Evolutionary conservation across 192 early-diverging fungal genomes (phyloP).

Genomic region (Backusella macrospora): DNA sequence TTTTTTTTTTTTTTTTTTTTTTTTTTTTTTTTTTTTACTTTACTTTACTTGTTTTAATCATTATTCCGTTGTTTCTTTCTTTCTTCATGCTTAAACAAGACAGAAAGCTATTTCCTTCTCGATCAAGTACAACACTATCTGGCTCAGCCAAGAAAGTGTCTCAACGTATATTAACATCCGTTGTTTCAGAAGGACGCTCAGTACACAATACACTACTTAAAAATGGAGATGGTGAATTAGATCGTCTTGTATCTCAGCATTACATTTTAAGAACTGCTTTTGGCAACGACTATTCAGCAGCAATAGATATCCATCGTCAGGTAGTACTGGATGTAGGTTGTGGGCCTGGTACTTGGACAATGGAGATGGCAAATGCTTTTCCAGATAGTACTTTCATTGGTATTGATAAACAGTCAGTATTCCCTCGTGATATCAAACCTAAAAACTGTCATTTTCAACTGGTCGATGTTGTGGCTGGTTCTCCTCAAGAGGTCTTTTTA

Average conservation of each 20-base stretch:
- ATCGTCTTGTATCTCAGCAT: slow-evolving; percentile 16
- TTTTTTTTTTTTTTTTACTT: no score
- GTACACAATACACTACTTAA: neutral
- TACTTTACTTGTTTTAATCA: no score
- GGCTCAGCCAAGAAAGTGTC: slow-evolving; percentile 2
- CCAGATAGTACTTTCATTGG: slow-evolving; percentile 50
- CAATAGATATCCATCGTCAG: slow-evolving; percentile 8
- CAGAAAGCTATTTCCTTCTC: neutral
- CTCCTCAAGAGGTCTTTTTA: neutral
- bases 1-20: no score
- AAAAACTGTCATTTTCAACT: slow-evolving; percentile 23
- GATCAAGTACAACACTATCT: neutral
- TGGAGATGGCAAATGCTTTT: slow-evolving; percentile 55
- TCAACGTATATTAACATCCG: neutral
- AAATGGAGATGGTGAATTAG: neutral
- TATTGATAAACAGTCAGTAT: slow-evolving; percentile 47
- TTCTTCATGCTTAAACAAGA: neutral
- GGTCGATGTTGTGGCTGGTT: slow-evolving; percentile 21
- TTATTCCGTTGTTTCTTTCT: no score
- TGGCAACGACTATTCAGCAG: slow-evolving; percentile 4
- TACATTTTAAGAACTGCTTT: slow-evolving; percentile 8
- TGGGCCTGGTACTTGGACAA: slow-evolving; percentile 41
- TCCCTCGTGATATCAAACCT: slow-evolving; percentile 34
- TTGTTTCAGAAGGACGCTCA: slow-evolving; percentile 17
- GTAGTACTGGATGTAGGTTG: slow-evolving; percentile 33